These are phyloP conservation scores for Apiospora phragmitis DNA, from an alignment of 2,329 filamentous ascomycete species.

Conservation along the genomic window DNA sequence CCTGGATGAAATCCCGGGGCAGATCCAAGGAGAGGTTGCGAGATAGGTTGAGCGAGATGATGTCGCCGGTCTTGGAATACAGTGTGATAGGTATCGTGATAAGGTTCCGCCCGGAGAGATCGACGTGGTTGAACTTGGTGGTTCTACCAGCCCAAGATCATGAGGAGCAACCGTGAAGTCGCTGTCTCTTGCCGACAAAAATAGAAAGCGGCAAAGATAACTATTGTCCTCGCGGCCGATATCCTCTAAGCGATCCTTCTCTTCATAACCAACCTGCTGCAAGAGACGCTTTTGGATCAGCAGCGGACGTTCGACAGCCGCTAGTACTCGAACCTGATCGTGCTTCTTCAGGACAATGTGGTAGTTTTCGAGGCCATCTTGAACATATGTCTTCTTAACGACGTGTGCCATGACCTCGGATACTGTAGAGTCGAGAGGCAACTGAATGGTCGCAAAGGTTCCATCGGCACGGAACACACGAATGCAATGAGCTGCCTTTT, in stretches of 20 bases:
- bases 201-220: constrained; percentile 94
- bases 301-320: constrained; percentile 76
- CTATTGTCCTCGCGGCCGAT: constrained; percentile 96
- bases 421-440: constrained; percentile 80
- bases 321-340: constrained; percentile 80
- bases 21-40: constrained; percentile 90
- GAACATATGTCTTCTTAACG: constrained; percentile 90
- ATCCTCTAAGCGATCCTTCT: constrained; percentile 85
- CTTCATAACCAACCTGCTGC: constrained; percentile 88
- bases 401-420: constrained; percentile 86
- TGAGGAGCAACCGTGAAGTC: constrained; percentile 74
- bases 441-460: constrained; percentile 90
- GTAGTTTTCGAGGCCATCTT: constrained; percentile 89
- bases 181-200: constrained; percentile 84
- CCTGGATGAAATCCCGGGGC: constrained; percentile 93
- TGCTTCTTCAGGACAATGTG: constrained; percentile 95
- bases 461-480: constrained; percentile 92
- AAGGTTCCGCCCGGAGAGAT: constrained; percentile 85
- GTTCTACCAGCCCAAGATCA: constrained; percentile 81
- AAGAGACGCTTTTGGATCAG: constrained; percentile 89
- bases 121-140: constrained; percentile 92
- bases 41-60: constrained; percentile 92
- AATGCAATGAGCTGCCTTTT: constrained; percentile 80
- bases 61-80: constrained; percentile 88
- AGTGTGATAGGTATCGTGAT: constrained; percentile 93